Conservation (phyloP, 2,329 filamentous ascomycete species). For the Xylaria multiplex region DNA sequence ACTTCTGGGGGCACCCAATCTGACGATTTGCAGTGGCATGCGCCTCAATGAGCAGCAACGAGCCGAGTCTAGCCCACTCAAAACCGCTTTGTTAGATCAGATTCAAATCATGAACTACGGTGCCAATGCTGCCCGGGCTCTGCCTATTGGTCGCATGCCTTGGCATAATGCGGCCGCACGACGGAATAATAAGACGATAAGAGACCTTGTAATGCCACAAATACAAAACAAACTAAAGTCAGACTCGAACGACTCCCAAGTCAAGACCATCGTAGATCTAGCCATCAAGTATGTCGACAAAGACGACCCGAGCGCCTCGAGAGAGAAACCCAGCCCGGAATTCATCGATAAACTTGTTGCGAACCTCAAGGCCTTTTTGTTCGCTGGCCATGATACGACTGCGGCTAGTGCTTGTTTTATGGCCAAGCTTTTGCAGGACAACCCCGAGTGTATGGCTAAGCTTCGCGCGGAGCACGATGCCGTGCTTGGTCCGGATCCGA, state of each 20-base stretch:
- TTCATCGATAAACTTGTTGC: conserved; percentile 48
- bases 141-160: conserved; percentile 38
- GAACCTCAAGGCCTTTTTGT: conserved; percentile 52
- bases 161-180: conserved; percentile 40
- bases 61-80: conserved; percentile 39
- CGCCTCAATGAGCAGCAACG: conserved; percentile 43
- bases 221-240: conserved; percentile 41
- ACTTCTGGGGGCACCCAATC: conserved; percentile 3
- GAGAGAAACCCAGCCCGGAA: conserved; percentile 38
- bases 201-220: conserved; percentile 41
- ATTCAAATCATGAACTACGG: conserved; percentile 38
- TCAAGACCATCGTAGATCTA: conserved; percentile 46
- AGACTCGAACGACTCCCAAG: conserved; percentile 33
- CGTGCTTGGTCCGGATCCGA: conserved; percentile 47
- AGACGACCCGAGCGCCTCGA: conserved; percentile 38
- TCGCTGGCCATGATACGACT: conserved; percentile 54
- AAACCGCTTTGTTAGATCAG: conserved; percentile 41
- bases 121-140: conserved; percentile 34
- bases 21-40: conserved; percentile 40
- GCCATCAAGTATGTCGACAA: conserved; percentile 43
- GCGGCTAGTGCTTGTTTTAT: conserved; percentile 51
- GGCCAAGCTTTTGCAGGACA: conserved; percentile 46
- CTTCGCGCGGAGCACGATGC: conserved; percentile 52
- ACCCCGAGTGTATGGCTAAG: conserved; percentile 47
- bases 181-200: conserved; percentile 43